Conservation (phyloP, 495 filamentous ascomycete species). For the Trichocladium antarcticum region DNA sequence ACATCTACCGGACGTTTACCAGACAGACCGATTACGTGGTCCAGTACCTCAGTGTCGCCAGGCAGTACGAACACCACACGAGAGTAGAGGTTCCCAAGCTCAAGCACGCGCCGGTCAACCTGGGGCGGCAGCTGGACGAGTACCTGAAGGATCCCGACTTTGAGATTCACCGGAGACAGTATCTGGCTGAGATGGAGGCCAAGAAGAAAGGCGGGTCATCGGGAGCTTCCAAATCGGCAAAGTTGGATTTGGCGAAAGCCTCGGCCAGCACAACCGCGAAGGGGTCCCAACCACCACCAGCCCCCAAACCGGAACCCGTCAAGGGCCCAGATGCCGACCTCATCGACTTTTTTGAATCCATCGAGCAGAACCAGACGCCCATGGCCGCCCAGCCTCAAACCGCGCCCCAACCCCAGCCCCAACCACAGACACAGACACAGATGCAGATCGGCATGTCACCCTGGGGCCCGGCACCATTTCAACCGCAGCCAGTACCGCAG, state of each 20-base stretch:
- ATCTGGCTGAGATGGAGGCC: conserved; percentile 71
- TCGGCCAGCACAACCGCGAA: conserved; percentile 26
- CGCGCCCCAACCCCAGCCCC: conserved; percentile 19
- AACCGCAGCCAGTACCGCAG: conserved; percentile 19
- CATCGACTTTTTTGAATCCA: conserved; percentile 98
- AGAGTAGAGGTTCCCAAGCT: conserved; percentile 91
- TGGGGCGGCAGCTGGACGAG: conserved; percentile 82
- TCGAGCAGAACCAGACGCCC: conserved; percentile 83
- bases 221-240: conserved; percentile 18
- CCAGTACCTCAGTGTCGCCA: conserved; percentile 73
- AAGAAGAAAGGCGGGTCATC: conserved; percentile 47
- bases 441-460: conserved; percentile 25
- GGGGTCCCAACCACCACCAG: conserved; percentile 14
- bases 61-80: conserved; percentile 83
- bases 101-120: conserved; percentile 88
- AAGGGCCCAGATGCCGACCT: conserved; percentile 67
- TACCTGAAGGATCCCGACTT: conserved; percentile 95
- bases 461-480: conserved; percentile 27
- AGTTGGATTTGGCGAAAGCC: conserved; percentile 27
- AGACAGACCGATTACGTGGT: conserved; percentile 89
- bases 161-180: conserved; percentile 85
- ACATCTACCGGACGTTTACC: conserved; percentile 88
- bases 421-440: conserved; percentile 18
- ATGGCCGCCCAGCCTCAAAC: conserved; percentile 39
- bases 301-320: conserved; percentile 19